Percentiles rank a stretch among this genome's conserved stretches.
Conservation (phyloP, 1,284 basidiomycete genomes). For the Rhizopogon hawkerae region DNA sequence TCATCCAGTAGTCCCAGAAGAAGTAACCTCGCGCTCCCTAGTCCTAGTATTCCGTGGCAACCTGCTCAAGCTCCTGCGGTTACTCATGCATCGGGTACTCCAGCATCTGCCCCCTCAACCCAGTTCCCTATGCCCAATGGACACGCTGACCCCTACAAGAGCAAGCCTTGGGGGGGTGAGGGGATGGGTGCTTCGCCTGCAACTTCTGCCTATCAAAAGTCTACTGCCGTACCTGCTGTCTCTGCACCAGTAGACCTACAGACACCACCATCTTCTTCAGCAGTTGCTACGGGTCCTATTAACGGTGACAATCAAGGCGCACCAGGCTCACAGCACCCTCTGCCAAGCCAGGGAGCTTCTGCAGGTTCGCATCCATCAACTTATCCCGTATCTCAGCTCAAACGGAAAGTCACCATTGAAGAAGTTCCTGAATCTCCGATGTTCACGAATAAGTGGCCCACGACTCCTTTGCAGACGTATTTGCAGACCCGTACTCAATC, state of each 20-base stretch:
- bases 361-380: constrained; percentile 7
- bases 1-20: not conserved
- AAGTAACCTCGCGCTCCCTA: not conserved
- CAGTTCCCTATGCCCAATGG: not conserved
- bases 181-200: not conserved
- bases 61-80: not conserved
- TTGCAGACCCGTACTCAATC: constrained; percentile 1
- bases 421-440: constrained; percentile 19
- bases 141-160: not conserved
- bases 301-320: not conserved
- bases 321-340: not conserved
- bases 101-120: constrained; percentile 1
- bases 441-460: constrained; percentile 10
- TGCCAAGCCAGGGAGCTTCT: not conserved
- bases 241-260: not conserved
- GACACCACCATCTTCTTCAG: not conserved
- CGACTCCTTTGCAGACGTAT: constrained; percentile 1
- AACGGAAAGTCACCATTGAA: constrained; percentile 26
- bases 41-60: not conserved
- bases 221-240: not conserved
- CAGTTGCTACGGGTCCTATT: not conserved
- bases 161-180: not conserved
- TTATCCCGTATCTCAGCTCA: constrained; percentile 4
- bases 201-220: not conserved
- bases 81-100: constrained; percentile 10